phyloP scores from a whole-genome alignment of 2,329 filamentous ascomycete species.

The Monilinia fructigena region DNA sequence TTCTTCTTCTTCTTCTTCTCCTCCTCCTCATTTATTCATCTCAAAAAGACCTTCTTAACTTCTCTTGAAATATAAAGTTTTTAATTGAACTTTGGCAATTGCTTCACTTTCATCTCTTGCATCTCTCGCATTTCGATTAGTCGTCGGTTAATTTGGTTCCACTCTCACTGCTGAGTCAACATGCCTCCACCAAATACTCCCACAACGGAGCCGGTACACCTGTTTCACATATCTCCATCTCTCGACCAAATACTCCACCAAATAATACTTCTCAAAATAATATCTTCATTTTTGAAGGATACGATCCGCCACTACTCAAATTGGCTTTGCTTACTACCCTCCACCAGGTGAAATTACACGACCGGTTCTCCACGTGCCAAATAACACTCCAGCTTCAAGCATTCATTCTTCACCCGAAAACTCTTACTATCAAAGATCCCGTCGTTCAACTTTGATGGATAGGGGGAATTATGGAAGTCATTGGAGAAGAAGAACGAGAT shows the following conservation, averaged over 20 bases:
- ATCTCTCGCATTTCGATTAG: neutral
- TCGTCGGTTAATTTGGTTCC: neutral
- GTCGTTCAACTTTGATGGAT: slow-evolving; percentile 13
- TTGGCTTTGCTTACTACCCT: slow-evolving; percentile 16
- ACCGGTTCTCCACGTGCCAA: slow-evolving; percentile 8
- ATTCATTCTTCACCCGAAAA: slow-evolving; percentile 15
- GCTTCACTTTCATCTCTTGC: no score
- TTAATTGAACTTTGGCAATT: no score
- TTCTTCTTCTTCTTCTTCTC: no score
- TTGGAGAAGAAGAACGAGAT: slow-evolving; percentile 16
- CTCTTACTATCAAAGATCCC: slow-evolving; percentile 8
- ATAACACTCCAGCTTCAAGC: slow-evolving; percentile 18
- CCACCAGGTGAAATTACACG: slow-evolving; percentile 3
- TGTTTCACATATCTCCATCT: slow-evolving; percentile 14
- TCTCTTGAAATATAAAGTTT: slow-evolving; percentile 7
- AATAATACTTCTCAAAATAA: neutral
- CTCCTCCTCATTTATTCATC: no score
- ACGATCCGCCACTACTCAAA: slow-evolving; percentile 19
- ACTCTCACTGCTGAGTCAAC: slow-evolving; percentile 18
- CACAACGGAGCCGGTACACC: slow-evolving; percentile 15
- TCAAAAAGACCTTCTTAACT: neutral
- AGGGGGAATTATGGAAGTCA: slow-evolving; percentile 17
- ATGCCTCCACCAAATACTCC: slow-evolving; percentile 28
- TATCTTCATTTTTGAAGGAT: slow-evolving; percentile 16
- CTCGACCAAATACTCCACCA: slow-evolving; percentile 10